Base-by-base conservation (phyloP, 2,329 filamentous ascomycete species). In the Camillea tinctor region DNA sequence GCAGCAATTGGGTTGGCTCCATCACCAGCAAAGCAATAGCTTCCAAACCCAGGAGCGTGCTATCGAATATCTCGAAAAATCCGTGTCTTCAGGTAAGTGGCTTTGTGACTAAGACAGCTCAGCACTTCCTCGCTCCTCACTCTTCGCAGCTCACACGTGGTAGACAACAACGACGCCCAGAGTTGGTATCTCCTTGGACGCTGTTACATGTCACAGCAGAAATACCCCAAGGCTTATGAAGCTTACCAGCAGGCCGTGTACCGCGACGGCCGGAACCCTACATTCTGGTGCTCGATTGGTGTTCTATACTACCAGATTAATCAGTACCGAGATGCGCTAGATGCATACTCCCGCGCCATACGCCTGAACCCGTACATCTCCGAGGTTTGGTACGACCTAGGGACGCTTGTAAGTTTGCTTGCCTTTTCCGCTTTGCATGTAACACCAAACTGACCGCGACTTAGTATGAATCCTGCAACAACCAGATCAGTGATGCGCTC, bases 231-330 rank as follows among this genome's bases (percentile, higher is more conserved):
- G 76, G 95, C 95, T 0, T 98, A 98, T 71, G 95, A 99, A 74
- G 94, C 95, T 5, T 98, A 98, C 76, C 95, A 99, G 74, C 95
- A 99, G 80, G 95, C 95, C 2, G 95, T 99, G 48, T 99, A 99
- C 74, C 92, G 95, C 59, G 95, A 99, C 74, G 95, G 95, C 36
- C 90, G 95, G 68, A 98, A 98, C 74, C 95, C 95, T 19, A 98
- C 95, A 1, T 99, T 98, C 81, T 99, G 95, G 95, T 98, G 95
- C 80, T 98, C 94, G 9, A 99, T 99, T 73, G 95, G 95, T 74
- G 95, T 99, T 17, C 84, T 99, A 61, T 99, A 99, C 76, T 99
- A 98, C 79, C 95, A 98, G 78, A 99, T 99, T 81, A 99, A 98
- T 77, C 95, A 99, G 79, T 99, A 99, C 78, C 89, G 95, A 60